Conservation (phyloP, 805 yeast genomes). For the Saturnispora besseyi region DNA sequence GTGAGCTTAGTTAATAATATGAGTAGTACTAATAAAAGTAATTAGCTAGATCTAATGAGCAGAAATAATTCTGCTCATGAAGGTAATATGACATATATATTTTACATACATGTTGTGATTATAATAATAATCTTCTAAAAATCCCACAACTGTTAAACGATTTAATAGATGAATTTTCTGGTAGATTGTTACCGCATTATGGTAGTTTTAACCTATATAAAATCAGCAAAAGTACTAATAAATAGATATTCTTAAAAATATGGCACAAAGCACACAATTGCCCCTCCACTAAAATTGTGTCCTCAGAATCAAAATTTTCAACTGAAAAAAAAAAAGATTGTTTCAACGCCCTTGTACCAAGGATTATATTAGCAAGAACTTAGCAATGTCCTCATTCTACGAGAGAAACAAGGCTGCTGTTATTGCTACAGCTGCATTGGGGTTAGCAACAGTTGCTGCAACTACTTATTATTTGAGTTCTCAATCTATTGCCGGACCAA, state of each 20-base stretch:
- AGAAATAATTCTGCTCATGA: neutral
- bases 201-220: too few relatives aligned
- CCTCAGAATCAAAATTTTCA: neutral
- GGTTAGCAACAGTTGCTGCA: slow-evolving; percentile 40
- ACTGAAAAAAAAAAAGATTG: neutral
- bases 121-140: too few relatives aligned
- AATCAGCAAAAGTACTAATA: neutral
- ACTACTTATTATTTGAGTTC: slow-evolving; percentile 33
- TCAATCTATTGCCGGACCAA: slow-evolving; percentile 19
- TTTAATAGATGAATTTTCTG: too few relatives aligned
- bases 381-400: slow-evolving; percentile 27
- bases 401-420: slow-evolving; percentile 42
- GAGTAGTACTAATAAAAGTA: neutral
- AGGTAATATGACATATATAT: too few relatives aligned
- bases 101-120: too few relatives aligned
- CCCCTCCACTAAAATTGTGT: neutral
- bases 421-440: slow-evolving; percentile 41
- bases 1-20: neutral
- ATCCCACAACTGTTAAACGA: too few relatives aligned
- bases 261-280: neutral
- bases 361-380: neutral
- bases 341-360: neutral
- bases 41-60: neutral
- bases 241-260: neutral
- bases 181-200: too few relatives aligned